These are phyloP conservation scores for Fonsecaea erecta DNA, from an alignment of 2,329 filamentous ascomycete genomes.

Conservation along the genomic window DNA sequence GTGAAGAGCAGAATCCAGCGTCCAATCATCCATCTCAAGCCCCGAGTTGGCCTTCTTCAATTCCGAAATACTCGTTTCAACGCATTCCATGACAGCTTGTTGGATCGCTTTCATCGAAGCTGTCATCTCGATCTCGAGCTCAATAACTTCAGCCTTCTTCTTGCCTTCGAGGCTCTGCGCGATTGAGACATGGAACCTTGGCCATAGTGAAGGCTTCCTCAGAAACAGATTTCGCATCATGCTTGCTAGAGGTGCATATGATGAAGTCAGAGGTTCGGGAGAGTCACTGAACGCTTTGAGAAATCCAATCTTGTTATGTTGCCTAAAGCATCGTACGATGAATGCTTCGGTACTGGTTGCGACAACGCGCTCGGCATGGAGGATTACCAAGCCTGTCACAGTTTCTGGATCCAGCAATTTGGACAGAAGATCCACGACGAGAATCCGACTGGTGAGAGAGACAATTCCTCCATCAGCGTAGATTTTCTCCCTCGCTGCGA, in stretches of 20 bases:
- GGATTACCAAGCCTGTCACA: constrained; percentile 81
- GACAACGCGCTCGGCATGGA: constrained; percentile 83
- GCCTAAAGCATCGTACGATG: constrained; percentile 88
- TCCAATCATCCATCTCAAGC: constrained; percentile 96
- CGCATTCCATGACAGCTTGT: constrained; percentile 91
- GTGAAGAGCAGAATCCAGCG: constrained; percentile 86
- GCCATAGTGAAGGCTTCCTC: constrained; percentile 86
- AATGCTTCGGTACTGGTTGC: constrained; percentile 93
- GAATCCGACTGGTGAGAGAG: constrained; percentile 92
- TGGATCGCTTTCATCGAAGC: constrained; percentile 92
- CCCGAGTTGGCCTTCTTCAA: constrained; percentile 88
- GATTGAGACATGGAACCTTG: constrained; percentile 88
- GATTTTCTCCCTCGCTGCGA: constrained; percentile 85
- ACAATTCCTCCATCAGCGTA: constrained; percentile 89
- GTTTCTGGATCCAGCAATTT: constrained; percentile 76
- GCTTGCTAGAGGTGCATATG: constrained; percentile 83
- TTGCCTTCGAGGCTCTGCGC: constrained; percentile 87
- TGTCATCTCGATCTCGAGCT: constrained; percentile 95
- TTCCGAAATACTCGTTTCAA: constrained; percentile 91
- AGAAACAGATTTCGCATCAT: constrained; percentile 95
- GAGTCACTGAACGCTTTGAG: constrained; percentile 95
- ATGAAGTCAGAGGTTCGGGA: constrained; percentile 85
- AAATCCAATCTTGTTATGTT: constrained; percentile 92
- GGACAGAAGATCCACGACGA: constrained; percentile 93
- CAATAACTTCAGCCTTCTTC: constrained; percentile 93